Evolutionary conservation across 306 rosid species (phyloP).

Genomic region (Nissolia schottii): DNA sequence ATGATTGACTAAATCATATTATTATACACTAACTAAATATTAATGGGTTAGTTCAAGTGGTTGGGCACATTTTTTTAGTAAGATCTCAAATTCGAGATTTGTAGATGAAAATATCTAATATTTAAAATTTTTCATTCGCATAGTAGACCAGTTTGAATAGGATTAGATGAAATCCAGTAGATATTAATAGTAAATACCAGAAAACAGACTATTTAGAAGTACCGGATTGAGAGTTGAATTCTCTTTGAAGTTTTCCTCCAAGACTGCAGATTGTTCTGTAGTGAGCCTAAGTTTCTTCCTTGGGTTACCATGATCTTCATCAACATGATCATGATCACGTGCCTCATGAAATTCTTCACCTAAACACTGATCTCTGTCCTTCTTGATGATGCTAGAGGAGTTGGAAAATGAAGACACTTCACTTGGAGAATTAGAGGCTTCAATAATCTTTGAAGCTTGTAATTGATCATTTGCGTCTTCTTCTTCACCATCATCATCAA

Average conservation of each 20-base stretch:
- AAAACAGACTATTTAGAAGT: too few relatives aligned
- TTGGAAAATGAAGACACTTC: conserved; percentile 68
- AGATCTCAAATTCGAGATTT: too few relatives aligned
- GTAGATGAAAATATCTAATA: too few relatives aligned
- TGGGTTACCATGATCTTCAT: conserved; percentile 53
- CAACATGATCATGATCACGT: conserved; percentile 37
- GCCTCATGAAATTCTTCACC: conserved; percentile 42
- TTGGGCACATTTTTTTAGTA: too few relatives aligned
- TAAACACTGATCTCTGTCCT: conserved; percentile 44
- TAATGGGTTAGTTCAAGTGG: too few relatives aligned
- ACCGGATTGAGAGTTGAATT: conserved; percentile 74
- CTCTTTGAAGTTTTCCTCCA: conserved; percentile 55
- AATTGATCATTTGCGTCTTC: not conserved
- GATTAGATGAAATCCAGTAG: too few relatives aligned
- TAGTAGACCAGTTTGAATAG: too few relatives aligned
- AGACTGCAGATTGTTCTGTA: conserved; percentile 63
- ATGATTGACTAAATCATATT: not conserved
- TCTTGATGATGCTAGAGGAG: conserved; percentile 53
- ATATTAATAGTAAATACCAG: too few relatives aligned
- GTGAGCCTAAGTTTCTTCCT: conserved; percentile 91
- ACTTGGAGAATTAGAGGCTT: conserved; percentile 41
- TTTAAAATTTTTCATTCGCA: too few relatives aligned
- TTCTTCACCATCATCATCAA: conserved; percentile 24
- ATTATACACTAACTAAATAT: not conserved
- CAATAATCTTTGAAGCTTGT: conserved; percentile 11